A percentile compares a stretch with the other conserved stretches of the same genome.
These are phyloP conservation scores for Solanum paucissectum DNA, from an alignment of 257 asterid species.

Conservation along the genomic window DNA sequence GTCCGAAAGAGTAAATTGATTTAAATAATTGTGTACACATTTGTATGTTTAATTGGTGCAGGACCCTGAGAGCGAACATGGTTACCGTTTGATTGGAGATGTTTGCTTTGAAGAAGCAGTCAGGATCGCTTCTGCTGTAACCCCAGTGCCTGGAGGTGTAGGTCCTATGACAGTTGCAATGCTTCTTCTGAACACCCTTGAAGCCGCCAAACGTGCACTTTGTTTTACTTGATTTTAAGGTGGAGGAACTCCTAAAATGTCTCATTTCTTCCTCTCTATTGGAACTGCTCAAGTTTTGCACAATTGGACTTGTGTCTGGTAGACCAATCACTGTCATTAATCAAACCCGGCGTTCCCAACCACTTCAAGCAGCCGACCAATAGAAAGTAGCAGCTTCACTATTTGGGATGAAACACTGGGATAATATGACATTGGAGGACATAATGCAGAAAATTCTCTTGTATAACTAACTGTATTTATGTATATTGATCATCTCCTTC, in stretches of 20 bases:
- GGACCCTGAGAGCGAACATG: slow-evolving; percentile 48
- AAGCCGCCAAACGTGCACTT: slow-evolving; percentile 55
- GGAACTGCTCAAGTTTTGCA: neutral
- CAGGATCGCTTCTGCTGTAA: slow-evolving; percentile 56
- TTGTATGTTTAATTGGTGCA: slow-evolving; percentile 10
- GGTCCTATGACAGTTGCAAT: slow-evolving; percentile 95
- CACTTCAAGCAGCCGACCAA: neutral
- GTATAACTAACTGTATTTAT: neutral
- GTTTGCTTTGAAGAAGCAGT: slow-evolving; percentile 76
- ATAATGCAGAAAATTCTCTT: neutral
- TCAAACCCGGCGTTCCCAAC: neutral
- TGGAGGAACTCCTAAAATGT: neutral
- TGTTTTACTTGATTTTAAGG: slow-evolving; percentile 8
- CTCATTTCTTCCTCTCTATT: neutral
- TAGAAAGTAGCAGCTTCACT: neutral
- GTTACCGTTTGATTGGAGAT: slow-evolving; percentile 69
- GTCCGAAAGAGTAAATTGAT: neutral
- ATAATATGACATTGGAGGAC: neutral
- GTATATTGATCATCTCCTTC: neutral
- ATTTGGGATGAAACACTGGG: neutral
- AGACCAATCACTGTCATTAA: neutral
- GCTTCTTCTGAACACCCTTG: slow-evolving; percentile 73
- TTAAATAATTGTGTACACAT: neutral
- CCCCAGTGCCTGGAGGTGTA: slow-evolving; percentile 96
- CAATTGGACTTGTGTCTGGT: neutral